Percentiles rank a stretch among this genome's conserved stretches.
Conservation (phyloP, 306 rosid species). For the Mimosa pudica region DNA sequence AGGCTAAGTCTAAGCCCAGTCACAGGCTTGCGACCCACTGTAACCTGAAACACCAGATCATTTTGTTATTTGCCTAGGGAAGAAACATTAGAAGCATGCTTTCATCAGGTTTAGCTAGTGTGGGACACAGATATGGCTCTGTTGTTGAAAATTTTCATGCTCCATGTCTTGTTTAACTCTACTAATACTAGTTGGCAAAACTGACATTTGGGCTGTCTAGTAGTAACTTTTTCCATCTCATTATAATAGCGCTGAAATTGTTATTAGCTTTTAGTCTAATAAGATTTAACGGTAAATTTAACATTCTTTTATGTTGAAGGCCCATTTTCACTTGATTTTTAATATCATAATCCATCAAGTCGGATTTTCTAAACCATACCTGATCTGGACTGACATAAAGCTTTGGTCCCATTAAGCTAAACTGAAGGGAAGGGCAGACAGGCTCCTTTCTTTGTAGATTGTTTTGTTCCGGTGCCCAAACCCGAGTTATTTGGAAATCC, state of each 20-base stretch:
- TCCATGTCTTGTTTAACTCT: constrained; percentile 12
- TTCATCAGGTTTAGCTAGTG: background rate
- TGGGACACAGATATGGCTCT: background rate
- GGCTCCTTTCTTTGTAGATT: constrained; percentile 92
- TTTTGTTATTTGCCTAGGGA: constrained; percentile 23
- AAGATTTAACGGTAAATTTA: constrained; percentile 16
- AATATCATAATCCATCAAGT: constrained; percentile 21
- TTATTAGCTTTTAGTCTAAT: constrained; percentile 15
- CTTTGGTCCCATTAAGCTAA: constrained; percentile 98
- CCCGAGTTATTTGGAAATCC: constrained; percentile 89
- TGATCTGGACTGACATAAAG: constrained; percentile 94
- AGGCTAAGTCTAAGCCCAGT: constrained; percentile 91
- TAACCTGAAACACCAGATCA: constrained; percentile 64
- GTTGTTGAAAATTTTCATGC: background rate
- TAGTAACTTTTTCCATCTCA: background rate
- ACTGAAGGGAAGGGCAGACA: constrained; percentile 82
- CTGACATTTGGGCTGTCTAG: background rate
- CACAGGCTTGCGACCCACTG: constrained; percentile 96
- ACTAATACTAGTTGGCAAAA: constrained; percentile 4
- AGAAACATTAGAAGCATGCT: constrained; percentile 28
- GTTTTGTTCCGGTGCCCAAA: constrained; percentile 92
- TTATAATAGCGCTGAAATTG: background rate
- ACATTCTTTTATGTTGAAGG: background rate
- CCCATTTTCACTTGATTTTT: constrained; percentile 29
- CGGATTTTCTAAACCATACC: constrained; percentile 50